A percentile compares a stretch with the other conserved stretches of the same genome.
These are phyloP conservation scores for Dactylonectria macrodidyma DNA, from an alignment of 2,329 filamentous ascomycete species.

Conservation along the genomic window DNA sequence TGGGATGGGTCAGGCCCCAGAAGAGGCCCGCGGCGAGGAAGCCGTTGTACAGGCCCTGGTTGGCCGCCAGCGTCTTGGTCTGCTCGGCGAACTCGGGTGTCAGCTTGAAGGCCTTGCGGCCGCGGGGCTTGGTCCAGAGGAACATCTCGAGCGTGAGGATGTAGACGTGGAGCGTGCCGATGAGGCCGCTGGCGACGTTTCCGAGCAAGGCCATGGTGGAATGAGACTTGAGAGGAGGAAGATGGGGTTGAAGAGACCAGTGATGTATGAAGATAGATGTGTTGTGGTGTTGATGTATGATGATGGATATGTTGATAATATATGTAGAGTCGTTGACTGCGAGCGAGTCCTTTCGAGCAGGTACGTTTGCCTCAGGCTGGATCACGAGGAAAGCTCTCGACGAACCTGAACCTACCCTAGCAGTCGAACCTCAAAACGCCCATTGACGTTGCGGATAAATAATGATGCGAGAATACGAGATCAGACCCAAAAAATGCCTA, in stretches of 20 bases:
- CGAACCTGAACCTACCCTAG: not conserved
- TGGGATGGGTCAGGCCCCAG: conserved; percentile 64
- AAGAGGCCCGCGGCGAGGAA: conserved; percentile 65
- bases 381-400: not conserved
- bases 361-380: not conserved
- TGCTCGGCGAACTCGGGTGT: conserved; percentile 61
- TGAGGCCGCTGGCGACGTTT: conserved; percentile 53
- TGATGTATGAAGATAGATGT: not conserved
- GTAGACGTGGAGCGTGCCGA: conserved; percentile 63
- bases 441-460: conserved; percentile 26
- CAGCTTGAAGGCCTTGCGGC: conserved; percentile 61
- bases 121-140: conserved; percentile 63
- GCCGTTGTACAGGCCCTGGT: conserved; percentile 69
- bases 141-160: conserved; percentile 66
- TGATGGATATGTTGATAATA: no score
- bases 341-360: not conserved
- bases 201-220: conserved; percentile 54
- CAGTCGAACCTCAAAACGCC: not conserved
- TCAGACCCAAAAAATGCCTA: conserved; percentile 7
- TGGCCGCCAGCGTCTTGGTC: conserved; percentile 62
- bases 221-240: not conserved
- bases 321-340: no score
- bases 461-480: conserved; percentile 36
- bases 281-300: not conserved
- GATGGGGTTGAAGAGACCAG: not conserved